Evolutionary conservation across 2,329 filamentous ascomycete species (phyloP).

Genomic region (Verticillium klebahnii): DNA sequence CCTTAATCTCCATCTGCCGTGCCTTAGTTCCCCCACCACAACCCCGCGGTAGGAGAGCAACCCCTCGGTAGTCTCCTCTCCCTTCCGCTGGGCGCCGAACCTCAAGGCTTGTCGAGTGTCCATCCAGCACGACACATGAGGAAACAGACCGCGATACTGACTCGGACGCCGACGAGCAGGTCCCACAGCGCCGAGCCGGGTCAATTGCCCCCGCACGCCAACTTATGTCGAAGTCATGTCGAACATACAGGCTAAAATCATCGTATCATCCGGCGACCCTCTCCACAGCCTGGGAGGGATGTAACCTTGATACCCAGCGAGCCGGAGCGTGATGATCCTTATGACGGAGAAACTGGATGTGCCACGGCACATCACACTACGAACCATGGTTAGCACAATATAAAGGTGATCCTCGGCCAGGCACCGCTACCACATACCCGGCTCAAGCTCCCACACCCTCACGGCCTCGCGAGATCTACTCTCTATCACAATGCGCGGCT

Average conservation of each 20-base stretch:
- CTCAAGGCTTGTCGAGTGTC: background rate
- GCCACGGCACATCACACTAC: background rate
- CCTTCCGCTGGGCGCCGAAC: background rate
- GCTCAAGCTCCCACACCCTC: background rate
- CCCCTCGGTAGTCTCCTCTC: background rate
- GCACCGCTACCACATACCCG: background rate
- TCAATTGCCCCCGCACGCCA: background rate
- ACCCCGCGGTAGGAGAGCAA: background rate
- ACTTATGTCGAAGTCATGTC: background rate
- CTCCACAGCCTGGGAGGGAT: background rate
- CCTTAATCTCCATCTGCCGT: background rate
- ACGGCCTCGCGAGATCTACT: background rate
- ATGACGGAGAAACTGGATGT: background rate
- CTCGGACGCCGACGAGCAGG: background rate
- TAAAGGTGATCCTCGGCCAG: background rate
- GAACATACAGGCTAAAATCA: background rate
- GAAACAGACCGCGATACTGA: background rate
- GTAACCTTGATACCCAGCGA: background rate
- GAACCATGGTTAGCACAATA: background rate
- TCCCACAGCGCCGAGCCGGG: background rate
- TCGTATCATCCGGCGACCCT: background rate
- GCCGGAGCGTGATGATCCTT: background rate
- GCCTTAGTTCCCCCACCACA: background rate
- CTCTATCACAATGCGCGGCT: constrained; percentile 20
- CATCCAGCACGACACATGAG: background rate